Percentiles rank a stretch among this genome's conserved stretches.
phyloP scores from a whole-genome alignment of 257 asterid genomes.

The Lycium barbarum region DNA sequence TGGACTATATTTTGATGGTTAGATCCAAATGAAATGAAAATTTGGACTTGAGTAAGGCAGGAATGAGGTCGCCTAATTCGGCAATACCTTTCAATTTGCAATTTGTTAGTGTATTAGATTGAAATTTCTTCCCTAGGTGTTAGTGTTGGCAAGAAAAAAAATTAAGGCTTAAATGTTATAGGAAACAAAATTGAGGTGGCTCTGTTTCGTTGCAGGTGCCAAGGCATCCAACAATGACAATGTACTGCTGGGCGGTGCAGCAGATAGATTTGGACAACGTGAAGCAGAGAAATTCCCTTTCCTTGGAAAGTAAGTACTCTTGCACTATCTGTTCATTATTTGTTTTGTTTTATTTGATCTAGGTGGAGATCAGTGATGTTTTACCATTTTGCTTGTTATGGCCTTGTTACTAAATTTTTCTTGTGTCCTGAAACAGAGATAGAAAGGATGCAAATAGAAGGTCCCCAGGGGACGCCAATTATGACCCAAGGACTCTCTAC shows the following conservation, averaged over 20 bases:
- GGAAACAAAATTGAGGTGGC: neutral
- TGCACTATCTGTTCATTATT: conserved; percentile 15
- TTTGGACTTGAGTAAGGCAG: neutral
- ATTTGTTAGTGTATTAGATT: neutral
- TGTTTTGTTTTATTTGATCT: neutral
- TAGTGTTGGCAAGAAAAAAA: neutral
- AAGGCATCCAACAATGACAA: conserved; percentile 50
- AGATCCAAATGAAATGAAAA: conserved; percentile 22
- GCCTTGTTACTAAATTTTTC: neutral
- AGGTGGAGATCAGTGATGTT: neutral
- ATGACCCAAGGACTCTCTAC: conserved; percentile 84
- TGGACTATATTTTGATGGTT: neutral
- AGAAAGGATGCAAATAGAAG: conserved; percentile 80
- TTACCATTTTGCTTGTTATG: neutral
- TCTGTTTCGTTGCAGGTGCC: conserved; percentile 50
- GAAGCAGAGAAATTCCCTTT: conserved; percentile 71
- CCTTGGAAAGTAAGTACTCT: conserved; percentile 72
- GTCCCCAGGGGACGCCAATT: conserved; percentile 71
- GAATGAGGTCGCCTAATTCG: neutral
- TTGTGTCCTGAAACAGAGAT: conserved; percentile 52
- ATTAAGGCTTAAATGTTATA: neutral
- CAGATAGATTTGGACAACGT: conserved; percentile 74
- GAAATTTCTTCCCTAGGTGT: neutral
- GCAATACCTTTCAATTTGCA: conserved; percentile 2
- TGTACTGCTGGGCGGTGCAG: conserved; percentile 43